phyloP scores from a whole-genome alignment of 2,329 filamentous ascomycete genomes.

The Nemania serpens region DNA sequence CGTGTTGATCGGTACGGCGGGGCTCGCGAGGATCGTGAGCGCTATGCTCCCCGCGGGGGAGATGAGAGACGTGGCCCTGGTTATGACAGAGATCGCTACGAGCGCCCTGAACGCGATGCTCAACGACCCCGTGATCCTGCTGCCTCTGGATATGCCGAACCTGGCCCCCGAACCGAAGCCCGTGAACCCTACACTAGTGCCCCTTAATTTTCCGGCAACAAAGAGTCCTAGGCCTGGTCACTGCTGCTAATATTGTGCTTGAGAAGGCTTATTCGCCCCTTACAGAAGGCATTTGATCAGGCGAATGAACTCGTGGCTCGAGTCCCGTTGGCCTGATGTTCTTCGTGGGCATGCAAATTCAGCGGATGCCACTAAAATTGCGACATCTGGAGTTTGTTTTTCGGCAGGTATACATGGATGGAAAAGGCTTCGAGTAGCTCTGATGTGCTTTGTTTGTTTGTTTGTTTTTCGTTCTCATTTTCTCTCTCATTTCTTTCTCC shows the following conservation, averaged over 20 bases:
- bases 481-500: slow-evolving; percentile 14
- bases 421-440: slow-evolving; percentile 42
- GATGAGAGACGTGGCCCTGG: slow-evolving; percentile 33
- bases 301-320: slow-evolving; percentile 13
- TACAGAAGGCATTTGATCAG: slow-evolving; percentile 28
- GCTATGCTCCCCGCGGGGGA: slow-evolving; percentile 34
- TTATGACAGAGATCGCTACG: slow-evolving; percentile 47
- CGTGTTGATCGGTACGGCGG: slow-evolving; percentile 40
- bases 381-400: slow-evolving; percentile 41
- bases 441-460: slow-evolving; percentile 35
- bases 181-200: slow-evolving; percentile 51
- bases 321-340: slow-evolving; percentile 33
- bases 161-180: slow-evolving; percentile 48
- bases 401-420: slow-evolving; percentile 44
- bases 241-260: slow-evolving; percentile 35
- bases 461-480: slow-evolving; percentile 30
- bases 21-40: slow-evolving; percentile 37
- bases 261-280: slow-evolving; percentile 29
- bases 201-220: slow-evolving; percentile 33
- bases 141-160: slow-evolving; percentile 48
- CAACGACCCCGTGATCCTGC: slow-evolving; percentile 48
- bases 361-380: slow-evolving; percentile 40
- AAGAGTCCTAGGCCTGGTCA: slow-evolving; percentile 28
- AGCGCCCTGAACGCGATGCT: slow-evolving; percentile 51
- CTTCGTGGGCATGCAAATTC: slow-evolving; percentile 38